Conservation (phyloP, 192 early-diverging fungal species). For the Thamnidium elegans region DNA sequence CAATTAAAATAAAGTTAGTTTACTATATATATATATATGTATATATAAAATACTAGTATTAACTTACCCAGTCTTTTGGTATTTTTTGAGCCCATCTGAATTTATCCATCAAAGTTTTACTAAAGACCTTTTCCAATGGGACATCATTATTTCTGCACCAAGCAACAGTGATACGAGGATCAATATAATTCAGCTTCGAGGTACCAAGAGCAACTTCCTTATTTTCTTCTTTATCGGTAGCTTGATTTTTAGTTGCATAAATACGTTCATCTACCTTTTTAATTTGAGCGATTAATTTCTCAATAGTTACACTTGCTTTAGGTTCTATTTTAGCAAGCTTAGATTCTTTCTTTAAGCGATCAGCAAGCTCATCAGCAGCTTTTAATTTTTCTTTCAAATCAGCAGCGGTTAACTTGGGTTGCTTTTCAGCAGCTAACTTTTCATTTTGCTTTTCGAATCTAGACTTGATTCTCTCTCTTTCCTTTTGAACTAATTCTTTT, state of each 20-base stretch:
- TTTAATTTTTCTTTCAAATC: slow-evolving; percentile 51
- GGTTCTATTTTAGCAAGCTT: slow-evolving; percentile 43
- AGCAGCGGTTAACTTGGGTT: slow-evolving; percentile 49
- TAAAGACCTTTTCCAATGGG: slow-evolving; percentile 91
- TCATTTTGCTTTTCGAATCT: slow-evolving; percentile 84
- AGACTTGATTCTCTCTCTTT: slow-evolving; percentile 59
- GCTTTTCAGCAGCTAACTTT: slow-evolving; percentile 62
- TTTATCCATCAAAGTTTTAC: slow-evolving; percentile 86
- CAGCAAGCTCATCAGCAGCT: slow-evolving; percentile 50
- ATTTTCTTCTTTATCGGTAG: slow-evolving; percentile 94
- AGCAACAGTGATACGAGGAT: slow-evolving; percentile 91
- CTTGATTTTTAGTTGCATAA: slow-evolving; percentile 64
- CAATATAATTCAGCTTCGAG: slow-evolving; percentile 98
- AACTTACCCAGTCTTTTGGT: slow-evolving; percentile 61
- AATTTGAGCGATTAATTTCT: slow-evolving; percentile 73
- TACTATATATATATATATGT: background rate
- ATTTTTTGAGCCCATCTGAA: slow-evolving; percentile 93
- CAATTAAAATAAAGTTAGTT: slow-evolving; percentile 1
- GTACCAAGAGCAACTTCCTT: slow-evolving; percentile 95
- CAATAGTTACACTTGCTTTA: slow-evolving; percentile 53
- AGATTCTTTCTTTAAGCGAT: slow-evolving; percentile 44
- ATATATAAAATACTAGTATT: background rate
- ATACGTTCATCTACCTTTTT: slow-evolving; percentile 71
- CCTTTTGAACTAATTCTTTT: slow-evolving; percentile 59
- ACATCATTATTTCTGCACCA: slow-evolving; percentile 92